phyloP scores from a whole-genome alignment of 2,329 filamentous ascomycete species.

The Xylariaceae sp. region DNA sequence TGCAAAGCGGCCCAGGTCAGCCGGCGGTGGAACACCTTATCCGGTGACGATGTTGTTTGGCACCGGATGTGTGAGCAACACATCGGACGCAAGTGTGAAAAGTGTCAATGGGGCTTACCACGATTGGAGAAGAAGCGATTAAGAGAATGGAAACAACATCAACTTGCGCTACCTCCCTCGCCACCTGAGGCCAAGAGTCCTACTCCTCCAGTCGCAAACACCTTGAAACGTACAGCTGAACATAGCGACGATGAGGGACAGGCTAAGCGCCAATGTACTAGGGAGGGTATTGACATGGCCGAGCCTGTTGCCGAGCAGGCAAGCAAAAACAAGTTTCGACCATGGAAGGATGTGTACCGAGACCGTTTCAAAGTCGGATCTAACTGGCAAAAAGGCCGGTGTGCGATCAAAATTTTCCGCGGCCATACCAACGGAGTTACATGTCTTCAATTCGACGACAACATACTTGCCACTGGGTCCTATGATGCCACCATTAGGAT shows the following conservation, averaged over 20 bases:
- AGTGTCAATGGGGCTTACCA: constrained; percentile 93
- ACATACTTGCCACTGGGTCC: constrained; percentile 85
- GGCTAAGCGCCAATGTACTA: constrained; percentile 35
- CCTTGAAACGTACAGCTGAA: constrained; percentile 34
- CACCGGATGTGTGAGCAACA: constrained; percentile 94
- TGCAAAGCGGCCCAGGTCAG: constrained; percentile 97
- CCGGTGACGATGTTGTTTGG: constrained; percentile 98
- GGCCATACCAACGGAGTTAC: constrained; percentile 84
- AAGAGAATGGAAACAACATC: constrained; percentile 74
- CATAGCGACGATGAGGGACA: constrained; percentile 23
- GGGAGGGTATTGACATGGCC: constrained; percentile 21
- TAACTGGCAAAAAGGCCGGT: constrained; percentile 96
- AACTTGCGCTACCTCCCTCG: constrained; percentile 43
- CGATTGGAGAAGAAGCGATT: constrained; percentile 83
- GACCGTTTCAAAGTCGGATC: constrained; percentile 92
- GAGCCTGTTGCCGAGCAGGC: constrained; percentile 24
- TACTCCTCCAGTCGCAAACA: constrained; percentile 13
- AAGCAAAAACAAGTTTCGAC: constrained; percentile 52
- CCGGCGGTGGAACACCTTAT: constrained; percentile 76
- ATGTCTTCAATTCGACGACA: constrained; percentile 68
- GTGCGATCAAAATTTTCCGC: constrained; percentile 74
- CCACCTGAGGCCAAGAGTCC: constrained; percentile 10
- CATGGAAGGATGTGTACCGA: constrained; percentile 96
- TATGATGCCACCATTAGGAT: constrained; percentile 95
- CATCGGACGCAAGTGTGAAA: constrained; percentile 75